Base-by-base conservation (phyloP, 2,329 filamentous ascomycete species). In the Penicillium paneum region DNA sequence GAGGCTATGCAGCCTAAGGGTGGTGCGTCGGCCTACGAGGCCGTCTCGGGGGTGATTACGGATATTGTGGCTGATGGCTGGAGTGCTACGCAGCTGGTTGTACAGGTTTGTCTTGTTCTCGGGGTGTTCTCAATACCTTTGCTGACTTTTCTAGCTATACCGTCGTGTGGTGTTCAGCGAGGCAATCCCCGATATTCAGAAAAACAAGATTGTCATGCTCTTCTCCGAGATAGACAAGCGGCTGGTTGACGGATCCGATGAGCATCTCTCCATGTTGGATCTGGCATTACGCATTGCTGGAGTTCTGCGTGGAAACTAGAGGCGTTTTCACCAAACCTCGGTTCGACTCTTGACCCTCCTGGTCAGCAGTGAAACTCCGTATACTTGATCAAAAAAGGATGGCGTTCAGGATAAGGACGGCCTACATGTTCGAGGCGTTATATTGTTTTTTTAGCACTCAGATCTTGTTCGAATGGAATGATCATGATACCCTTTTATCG, bases 221-320 rank as follows among this genome's bases (percentile, higher is more conserved):
- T 99, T 99, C 69, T 97, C 92, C 0, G 92, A 97, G 72, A 82
- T 93, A 28, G 94, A 99, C 70, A 97, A 97, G 80, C 83, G 94
- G 61, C 76, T 99, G 43, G 88, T 96, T 6, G 95, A 99, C 72
- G 94, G 94, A 8, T 89, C 92, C 2, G 94, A 99, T 69, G 94
- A 99, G 76, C 93, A 99, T 71, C 78, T 99, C 24, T 91, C 90
- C 1, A 88, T 97, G 55, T 77, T 99, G 31, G 93, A 99, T 72
- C 71, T 97, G 61, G 82, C 88, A 7, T 79, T 97, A 68, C 86
- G 90, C 67, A 88, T 96, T 76, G 90, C 90, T 0, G 83, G 83
- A 29, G 85, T 94, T 54, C 69, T 96, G 70, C 79, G 68, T 8
- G 67, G 64, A 48, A 57, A 59, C 43, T 68, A 54, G 58, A 24